Conservation (phyloP, 805 yeast species). For the Candida anglica region DNA sequence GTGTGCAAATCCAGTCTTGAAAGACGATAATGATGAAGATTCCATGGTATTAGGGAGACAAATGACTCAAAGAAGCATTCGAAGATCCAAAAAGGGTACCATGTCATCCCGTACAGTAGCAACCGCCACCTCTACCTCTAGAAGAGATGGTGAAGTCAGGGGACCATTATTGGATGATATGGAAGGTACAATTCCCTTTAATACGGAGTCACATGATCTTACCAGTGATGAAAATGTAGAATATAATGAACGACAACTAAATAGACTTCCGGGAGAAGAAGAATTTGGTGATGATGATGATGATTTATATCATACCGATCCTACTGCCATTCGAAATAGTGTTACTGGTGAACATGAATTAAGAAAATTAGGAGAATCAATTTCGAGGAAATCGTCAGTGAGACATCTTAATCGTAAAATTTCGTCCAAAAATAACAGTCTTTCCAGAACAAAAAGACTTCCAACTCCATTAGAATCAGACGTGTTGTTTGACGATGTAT, state of each 20-base stretch:
- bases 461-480: neutral
- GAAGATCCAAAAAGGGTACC: too few relatives aligned
- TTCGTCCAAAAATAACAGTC: too few relatives aligned
- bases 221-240: too few relatives aligned
- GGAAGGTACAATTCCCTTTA: too few relatives aligned
- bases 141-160: neutral
- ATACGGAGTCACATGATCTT: too few relatives aligned
- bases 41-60: too few relatives aligned
- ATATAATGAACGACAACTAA: too few relatives aligned
- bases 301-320: neutral
- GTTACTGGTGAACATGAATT: constrained; percentile 17
- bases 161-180: neutral
- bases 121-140: neutral
- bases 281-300: neutral
- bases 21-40: constrained; percentile 19
- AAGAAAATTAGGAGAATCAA: constrained; percentile 31
- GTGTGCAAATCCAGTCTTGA: constrained; percentile 48
- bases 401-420: constrained; percentile 16
- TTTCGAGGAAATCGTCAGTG: constrained; percentile 30
- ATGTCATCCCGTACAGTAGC: too few relatives aligned
- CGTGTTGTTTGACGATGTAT: neutral
- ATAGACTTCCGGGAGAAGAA: neutral
- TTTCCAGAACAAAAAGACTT: neutral
- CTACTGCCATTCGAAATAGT: too few relatives aligned
- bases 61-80: too few relatives aligned